A percentile compares a stretch with the other conserved stretches of the same genome.
phyloP scores from a whole-genome alignment of 345 rosid species.

The Eucalyptus polybractea region DNA sequence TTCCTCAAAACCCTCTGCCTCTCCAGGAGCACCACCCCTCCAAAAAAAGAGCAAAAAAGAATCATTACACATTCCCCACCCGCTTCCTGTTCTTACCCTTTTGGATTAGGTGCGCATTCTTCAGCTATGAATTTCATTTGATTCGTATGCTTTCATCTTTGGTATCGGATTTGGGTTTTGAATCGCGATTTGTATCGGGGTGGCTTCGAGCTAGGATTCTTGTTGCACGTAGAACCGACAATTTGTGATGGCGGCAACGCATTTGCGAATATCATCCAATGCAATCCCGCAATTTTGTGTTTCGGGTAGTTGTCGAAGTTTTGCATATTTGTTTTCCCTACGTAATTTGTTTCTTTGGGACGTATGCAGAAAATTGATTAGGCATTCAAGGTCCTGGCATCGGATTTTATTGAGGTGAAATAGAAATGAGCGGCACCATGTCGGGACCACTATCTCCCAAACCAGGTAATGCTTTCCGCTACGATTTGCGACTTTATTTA shows the following conservation, averaged over 20 bases:
- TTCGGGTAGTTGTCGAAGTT: neutral
- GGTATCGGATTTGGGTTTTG: neutral
- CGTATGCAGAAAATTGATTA: neutral
- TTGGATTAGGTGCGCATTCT: neutral
- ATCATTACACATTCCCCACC: neutral
- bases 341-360: neutral
- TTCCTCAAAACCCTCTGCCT: neutral
- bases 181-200: neutral
- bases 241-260: neutral
- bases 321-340: neutral
- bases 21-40: neutral
- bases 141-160: neutral
- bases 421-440: neutral
- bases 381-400: neutral
- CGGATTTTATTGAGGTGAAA: neutral
- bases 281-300: neutral
- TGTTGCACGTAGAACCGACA: neutral
- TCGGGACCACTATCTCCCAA: slow-evolving; percentile 2
- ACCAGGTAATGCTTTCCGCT: neutral
- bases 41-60: neutral
- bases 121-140: neutral
- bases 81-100: neutral
- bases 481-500: neutral
- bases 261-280: neutral
- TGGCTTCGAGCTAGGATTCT: neutral